Evolutionary conservation across 1,284 basidiomycete species (phyloP).

Genomic region (Heterobasidion occidentale): DNA sequence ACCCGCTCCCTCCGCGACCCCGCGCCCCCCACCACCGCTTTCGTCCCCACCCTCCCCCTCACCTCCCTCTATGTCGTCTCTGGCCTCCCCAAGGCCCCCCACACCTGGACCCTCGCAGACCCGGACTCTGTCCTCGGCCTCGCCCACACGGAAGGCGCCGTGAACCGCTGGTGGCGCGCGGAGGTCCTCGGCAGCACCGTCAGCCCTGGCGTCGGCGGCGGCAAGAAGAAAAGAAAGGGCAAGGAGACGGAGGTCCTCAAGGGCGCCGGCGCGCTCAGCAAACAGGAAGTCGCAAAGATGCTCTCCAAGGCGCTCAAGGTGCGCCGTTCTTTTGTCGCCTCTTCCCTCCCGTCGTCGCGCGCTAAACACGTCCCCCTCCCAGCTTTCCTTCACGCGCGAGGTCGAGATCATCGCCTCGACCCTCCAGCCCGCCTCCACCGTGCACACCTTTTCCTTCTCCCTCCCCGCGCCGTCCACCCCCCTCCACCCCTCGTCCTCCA

Average conservation of each 20-base stretch:
- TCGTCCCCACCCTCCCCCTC: constrained; percentile 63
- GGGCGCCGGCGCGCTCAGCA: constrained; percentile 66
- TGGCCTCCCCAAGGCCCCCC: constrained; percentile 75
- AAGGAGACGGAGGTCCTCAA: constrained; percentile 56
- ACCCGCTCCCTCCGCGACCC: constrained; percentile 62
- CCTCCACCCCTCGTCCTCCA: constrained; percentile 57
- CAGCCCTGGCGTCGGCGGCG: constrained; percentile 68
- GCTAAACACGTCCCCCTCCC: constrained; percentile 4
- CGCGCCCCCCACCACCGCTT: constrained; percentile 32
- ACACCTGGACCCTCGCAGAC: constrained; percentile 93
- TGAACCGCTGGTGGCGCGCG: constrained; percentile 90
- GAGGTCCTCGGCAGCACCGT: constrained; percentile 89
- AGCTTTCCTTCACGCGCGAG: constrained; percentile 86
- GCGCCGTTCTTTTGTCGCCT: constrained; percentile 11
- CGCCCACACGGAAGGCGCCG: constrained; percentile 81
- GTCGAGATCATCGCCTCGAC: constrained; percentile 93
- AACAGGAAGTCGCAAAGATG: constrained; percentile 82
- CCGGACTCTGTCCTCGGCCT: constrained; percentile 80
- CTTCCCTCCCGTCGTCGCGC: neutral
- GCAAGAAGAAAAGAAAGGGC: constrained; percentile 56
- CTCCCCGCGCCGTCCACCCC: constrained; percentile 68
- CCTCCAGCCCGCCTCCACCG: constrained; percentile 84
- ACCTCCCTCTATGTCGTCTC: constrained; percentile 81
- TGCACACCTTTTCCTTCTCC: constrained; percentile 88
- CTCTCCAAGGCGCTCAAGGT: constrained; percentile 88